Evolutionary conservation across 1,284 basidiomycete genomes (phyloP), one percentile per base, ranked within the genome.

Genomic region (Baeospora myosura): DNA sequence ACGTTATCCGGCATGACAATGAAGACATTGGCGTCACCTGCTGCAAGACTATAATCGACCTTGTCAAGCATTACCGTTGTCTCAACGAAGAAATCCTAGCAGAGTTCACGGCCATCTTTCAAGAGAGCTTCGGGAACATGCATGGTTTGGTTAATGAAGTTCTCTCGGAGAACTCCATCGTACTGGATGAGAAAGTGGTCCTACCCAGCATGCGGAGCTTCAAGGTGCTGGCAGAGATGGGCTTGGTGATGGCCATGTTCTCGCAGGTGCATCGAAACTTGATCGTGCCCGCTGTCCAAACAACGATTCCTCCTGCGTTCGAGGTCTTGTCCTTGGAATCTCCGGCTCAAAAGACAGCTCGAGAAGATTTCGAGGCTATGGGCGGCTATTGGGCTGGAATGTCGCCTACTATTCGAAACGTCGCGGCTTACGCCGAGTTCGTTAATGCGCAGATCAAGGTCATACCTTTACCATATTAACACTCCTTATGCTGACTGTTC

Each of bases 161-260:
- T 34, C 84, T 98, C 12, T 74, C 78, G 1, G 78, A 81, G 40
- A 66, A 75, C 38, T 87, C 85, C 1, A 45, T 60, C 1, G 42
- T 64, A 20, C 53, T 79, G 25, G 81, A 87, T 49, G 45, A 66
- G 8, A 81, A 80, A 48, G 56, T 69, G 16, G 66, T 82, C 26
- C 65, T 85, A 22, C 78, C 78, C n/a, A 80, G 81, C 34, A 77
- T 84, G 41, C 79, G 81, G 42, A 95, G 92, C 59, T 96, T 97
- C 73, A 98, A 97, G 63, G 88, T 97, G 10, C 69, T 98, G 18
- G 85, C 89, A 4, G 96, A 99, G 63, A 88, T 96, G 69, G 90
- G 90, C 5, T 88, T 96, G 65, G 84, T 93, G 14, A 82, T 97
- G 51, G 90, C 96, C 30, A 79, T 94, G 31, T 87, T 97, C 62